Base-by-base conservation (phyloP, 2,329 filamentous ascomycete species). In the Fusarium sp. region DNA sequence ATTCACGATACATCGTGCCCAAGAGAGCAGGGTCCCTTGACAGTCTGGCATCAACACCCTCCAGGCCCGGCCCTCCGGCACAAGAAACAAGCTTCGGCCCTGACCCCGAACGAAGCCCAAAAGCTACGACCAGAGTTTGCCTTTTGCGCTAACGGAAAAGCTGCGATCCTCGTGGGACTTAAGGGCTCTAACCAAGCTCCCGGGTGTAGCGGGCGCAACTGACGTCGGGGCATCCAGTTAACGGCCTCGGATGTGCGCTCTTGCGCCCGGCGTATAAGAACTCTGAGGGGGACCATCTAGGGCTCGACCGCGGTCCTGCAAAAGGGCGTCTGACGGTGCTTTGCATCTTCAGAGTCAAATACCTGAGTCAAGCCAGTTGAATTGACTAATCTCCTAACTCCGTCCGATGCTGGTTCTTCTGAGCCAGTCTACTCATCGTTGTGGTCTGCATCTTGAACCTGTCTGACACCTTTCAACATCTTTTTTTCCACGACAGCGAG, bases 181-280 rank as follows among this genome's bases (percentile, higher is more conserved):
- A 58, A 73, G 43, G 20, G 65, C 39, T 59, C 58, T 57, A 65
- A 57, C 61, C 56, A 43, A 64, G 63, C 31, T 52, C 48, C 59
- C 37, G 45, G 52, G 58, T 52, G 54, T 22, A 75, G 72, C 73
- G 73, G 73, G 73, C 72, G 72, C 74, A 68, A 56, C 52, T 63
- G 43, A 43, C 61, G 24, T 14, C 43, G 54, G 20, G 31, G 41
- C 33, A 20, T 54, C 68, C n/a, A 74, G 61, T 74, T 48, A 31
- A 39, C 41, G 64, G 41, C 29, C 33, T 72, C 48, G 54, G 33
- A 61, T 56, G 71, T 56, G 41, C 29, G 39, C 71, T 64, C 56
- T 54, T 64, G 52, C 67, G 31, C 73, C 43, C 27, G 33, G 22
- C n/a, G 39, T 37, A 67, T 33, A 66, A 60, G 60, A 64, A 59